Percentiles rank a stretch among this genome's conserved stretches.
These are phyloP conservation scores for Aegilops tauschii DNA, from an alignment of 176 grass and related monocot genomes.

Conservation along the genomic window DNA sequence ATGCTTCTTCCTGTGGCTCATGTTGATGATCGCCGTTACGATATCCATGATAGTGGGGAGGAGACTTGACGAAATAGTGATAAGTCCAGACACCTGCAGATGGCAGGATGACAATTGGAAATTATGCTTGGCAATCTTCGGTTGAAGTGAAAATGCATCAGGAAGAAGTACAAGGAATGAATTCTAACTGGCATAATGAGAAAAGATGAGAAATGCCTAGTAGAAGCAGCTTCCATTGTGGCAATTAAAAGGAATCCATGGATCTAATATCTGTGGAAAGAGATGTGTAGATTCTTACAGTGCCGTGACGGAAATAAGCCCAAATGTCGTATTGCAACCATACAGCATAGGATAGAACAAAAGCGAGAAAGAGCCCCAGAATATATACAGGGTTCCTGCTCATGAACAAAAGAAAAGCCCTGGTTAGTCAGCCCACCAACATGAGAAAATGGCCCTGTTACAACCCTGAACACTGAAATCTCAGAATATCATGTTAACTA, in stretches of 20 bases:
- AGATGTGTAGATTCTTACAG: conserved; percentile 32
- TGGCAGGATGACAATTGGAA: background rate
- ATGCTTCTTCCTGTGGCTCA: conserved; percentile 3
- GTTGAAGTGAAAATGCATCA: background rate
- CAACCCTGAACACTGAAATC: background rate
- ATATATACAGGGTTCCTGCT: conserved; percentile 82
- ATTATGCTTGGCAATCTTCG: background rate
- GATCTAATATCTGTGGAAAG: background rate
- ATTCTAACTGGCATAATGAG: background rate
- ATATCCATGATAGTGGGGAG: conserved; percentile 57
- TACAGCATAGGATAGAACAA: conserved; percentile 56
- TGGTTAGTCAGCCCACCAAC: background rate
- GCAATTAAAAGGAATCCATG: background rate
- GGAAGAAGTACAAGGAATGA: background rate
- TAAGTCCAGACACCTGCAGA: conserved; percentile 60
- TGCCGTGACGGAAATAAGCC: conserved; percentile 64
- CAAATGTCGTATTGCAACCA: conserved; percentile 63
- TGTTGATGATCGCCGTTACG: conserved; percentile 3
- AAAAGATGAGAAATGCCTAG: background rate
- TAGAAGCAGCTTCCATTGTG: background rate
- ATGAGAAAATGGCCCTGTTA: background rate
- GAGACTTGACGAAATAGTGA: conserved; percentile 48
- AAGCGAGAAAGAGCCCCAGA: conserved; percentile 54
- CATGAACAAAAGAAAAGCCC: conserved; percentile 25
- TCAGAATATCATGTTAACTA: background rate